Percentiles rank a stretch among this genome's conserved stretches.
phyloP scores from a whole-genome alignment of 768 basidiomycete genomes.

The Polyporus arcularius region DNA sequence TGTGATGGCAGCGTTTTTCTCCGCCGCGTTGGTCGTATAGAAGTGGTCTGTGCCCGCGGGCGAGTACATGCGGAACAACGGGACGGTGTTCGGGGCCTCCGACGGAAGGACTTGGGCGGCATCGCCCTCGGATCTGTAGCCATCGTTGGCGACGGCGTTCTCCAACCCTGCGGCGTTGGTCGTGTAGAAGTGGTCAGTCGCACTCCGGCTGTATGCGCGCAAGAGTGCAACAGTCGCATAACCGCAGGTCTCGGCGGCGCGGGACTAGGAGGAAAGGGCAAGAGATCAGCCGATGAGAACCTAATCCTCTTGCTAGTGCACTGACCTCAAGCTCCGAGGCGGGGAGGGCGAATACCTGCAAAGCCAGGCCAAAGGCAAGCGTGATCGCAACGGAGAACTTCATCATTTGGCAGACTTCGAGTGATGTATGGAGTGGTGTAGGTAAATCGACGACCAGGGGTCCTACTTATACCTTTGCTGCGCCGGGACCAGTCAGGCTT shows the following conservation, averaged over 20 bases:
- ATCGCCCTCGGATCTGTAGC: conserved; percentile 11
- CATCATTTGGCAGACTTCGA: neutral
- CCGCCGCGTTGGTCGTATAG: conserved; percentile 21
- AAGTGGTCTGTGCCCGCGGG: conserved; percentile 16
- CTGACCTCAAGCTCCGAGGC: neutral
- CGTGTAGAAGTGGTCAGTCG: conserved; percentile 25
- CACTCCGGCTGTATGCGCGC: conserved; percentile 16
- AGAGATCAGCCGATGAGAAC: neutral
- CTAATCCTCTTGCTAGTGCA: neutral
- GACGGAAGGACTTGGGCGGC: conserved; percentile 10
- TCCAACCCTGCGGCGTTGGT: conserved; percentile 19
- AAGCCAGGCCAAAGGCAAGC: neutral
- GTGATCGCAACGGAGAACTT: neutral
- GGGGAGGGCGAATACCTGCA: neutral
- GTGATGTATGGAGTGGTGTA: neutral
- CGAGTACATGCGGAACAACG: conserved; percentile 23
- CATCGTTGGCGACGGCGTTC: conserved; percentile 8
- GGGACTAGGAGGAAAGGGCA: neutral
- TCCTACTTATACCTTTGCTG: neutral
- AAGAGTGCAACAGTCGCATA: conserved; percentile 15
- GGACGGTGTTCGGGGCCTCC: conserved; percentile 11
- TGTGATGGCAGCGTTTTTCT: conserved; percentile 16
- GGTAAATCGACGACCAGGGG: neutral
- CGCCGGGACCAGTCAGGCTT: too few relatives aligned
- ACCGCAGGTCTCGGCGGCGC: neutral